phyloP scores from a whole-genome alignment of 306 rosid genomes.

The Fragaria iinumae region DNA sequence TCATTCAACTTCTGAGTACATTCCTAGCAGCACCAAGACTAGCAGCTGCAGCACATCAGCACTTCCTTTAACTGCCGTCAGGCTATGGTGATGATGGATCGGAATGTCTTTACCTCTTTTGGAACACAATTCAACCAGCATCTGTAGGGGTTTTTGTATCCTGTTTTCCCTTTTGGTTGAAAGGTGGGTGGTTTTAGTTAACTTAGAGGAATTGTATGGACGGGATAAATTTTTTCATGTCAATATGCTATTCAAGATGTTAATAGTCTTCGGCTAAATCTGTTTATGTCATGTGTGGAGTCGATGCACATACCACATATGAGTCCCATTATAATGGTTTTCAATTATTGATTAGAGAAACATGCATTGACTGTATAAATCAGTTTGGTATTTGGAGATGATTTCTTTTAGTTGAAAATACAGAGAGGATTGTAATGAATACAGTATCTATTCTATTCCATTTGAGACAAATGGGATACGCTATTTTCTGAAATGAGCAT shows the following conservation, averaged over 20 bases:
- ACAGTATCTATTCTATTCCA: background rate
- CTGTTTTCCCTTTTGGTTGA: background rate
- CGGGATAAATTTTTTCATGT: too few species aligned
- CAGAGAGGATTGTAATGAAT: background rate
- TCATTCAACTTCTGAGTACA: background rate
- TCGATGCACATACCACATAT: background rate
- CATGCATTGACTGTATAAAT: background rate
- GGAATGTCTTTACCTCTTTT: background rate
- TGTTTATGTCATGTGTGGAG: background rate
- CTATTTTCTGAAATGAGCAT: background rate
- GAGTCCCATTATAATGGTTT: background rate
- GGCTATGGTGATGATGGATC: background rate
- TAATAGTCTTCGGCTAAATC: background rate
- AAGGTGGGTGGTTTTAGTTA: background rate
- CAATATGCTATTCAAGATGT: background rate
- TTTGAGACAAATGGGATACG: background rate
- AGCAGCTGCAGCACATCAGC: background rate
- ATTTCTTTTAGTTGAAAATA: background rate
- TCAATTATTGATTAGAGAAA: background rate
- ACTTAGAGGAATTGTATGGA: background rate
- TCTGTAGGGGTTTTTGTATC: background rate
- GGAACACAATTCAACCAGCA: background rate
- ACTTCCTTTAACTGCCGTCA: background rate
- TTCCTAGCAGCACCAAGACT: constrained; percentile 8
- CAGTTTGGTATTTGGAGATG: background rate